Evolutionary conservation across 2,329 filamentous ascomycete genomes (phyloP).

Genomic region (Aspergillus japonicus): DNA sequence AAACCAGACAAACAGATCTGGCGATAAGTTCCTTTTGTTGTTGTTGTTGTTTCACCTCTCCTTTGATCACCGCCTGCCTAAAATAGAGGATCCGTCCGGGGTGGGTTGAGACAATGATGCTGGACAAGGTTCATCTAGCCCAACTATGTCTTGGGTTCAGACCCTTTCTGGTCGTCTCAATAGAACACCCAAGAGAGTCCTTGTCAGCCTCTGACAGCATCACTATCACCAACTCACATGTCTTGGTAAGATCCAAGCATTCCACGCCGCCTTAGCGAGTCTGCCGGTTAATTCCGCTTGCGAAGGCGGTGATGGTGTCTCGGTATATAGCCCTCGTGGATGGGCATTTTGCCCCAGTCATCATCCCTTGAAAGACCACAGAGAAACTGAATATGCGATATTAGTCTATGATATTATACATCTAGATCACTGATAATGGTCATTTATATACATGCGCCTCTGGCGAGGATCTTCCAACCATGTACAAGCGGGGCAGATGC

Average conservation of each 20-base stretch:
- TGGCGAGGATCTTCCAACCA: slow-evolving; percentile 6
- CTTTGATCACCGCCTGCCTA: background rate
- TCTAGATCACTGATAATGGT: slow-evolving; percentile 10
- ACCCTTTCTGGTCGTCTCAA: too few species aligned
- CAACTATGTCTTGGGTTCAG: too few species aligned
- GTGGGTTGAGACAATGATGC: too few species aligned
- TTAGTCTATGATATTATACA: slow-evolving; percentile 4
- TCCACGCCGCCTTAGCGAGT: background rate
- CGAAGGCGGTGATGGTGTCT: background rate
- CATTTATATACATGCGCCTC: slow-evolving; percentile 14
- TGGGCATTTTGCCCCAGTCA: background rate
- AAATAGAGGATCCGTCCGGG: too few species aligned
- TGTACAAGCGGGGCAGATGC: slow-evolving; percentile 15
- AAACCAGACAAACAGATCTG: background rate
- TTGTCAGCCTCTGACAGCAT: too few species aligned
- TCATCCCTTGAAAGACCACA: background rate
- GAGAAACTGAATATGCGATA: background rate
- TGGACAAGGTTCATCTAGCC: too few species aligned
- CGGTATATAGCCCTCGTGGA: background rate
- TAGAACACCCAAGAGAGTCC: too few species aligned
- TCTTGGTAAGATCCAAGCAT: too few species aligned
- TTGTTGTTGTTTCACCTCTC: background rate
- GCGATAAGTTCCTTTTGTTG: background rate
- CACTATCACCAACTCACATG: too few species aligned
- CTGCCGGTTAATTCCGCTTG: background rate